Evolutionary conservation across 2,329 filamentous ascomycete species (phyloP), one percentile per base, ranked within the genome.

Genomic region (Botryotinia convoluta): DNA sequence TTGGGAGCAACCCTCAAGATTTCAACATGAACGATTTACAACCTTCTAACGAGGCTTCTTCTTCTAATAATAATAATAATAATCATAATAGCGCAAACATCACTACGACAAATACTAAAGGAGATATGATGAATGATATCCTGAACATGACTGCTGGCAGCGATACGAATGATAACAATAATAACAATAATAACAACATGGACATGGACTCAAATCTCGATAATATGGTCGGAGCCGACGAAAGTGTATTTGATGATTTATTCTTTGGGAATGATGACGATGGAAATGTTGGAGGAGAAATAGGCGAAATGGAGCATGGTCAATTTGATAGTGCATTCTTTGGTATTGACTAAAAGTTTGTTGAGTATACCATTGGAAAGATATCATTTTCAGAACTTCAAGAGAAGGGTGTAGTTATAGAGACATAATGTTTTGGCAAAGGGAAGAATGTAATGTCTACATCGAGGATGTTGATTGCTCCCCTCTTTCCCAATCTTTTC

Each of bases 201-300:
- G 83, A 85, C 22, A 83, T 87, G 69, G 88, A 88, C 26, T 85
- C 88, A 0, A 86, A 89, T 75, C 86, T 89, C 75, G 82, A 87
- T 79, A 83, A 83, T 20, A 83, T 87, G 80, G 83, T 83, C 44
- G 78, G 77, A 32, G 79, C 74, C 26, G 77, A 78, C 20, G 77
- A 79, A 29, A 80, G 76, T 71, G 73, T 74, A 12, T 81, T 81
- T 69, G 78, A 81, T 45, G 77, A 80, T 64, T 76, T 81, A 69
- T 79, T 80, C 60, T 77, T 77, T 65, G 76, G 54, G 1, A 74
- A 64, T 18, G 76, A 73, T 22, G 74, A 75, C 45, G 78, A 79
- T 51, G 75, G 74, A 42, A 72, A 64, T 29, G 71, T 73, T 42
- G 73, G 73, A 32, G 76, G 74, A 22, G 78, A 64, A n/a, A 48